Evolutionary conservation across 2,329 filamentous ascomycete genomes (phyloP), one percentile per base, ranked within the genome.

Genomic region (Pseudocercospora crystallina): DNA sequence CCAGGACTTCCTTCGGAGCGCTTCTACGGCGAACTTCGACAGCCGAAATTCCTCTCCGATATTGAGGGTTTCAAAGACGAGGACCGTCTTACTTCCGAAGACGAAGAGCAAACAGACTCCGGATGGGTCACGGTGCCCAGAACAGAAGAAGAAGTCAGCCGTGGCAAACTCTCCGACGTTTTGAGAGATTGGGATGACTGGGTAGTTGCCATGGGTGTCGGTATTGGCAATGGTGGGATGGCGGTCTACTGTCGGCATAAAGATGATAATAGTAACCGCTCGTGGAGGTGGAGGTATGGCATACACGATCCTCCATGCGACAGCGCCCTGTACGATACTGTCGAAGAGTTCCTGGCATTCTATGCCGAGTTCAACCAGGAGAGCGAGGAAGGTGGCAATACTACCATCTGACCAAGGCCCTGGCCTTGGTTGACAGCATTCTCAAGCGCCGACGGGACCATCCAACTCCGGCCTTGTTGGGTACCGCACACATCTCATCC

Each of bases 281-380:
- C 2, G 39, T 43, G 26, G 41, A 46, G 43, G 33, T 46, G 43
- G 43, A 46, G 13, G 34, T 46, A 46, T 15, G 43, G 34, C 29
- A 12, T 46, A 31, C 30, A 8, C 9, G 17, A 31, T 30, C 43
- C 33, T 46, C 33, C 20, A 32, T 38, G 14, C 35, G 33, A 46
- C 5, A 29, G 4, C 13, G 43, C 9, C 13, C 11, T 46, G 33
- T 46, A 46, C 35, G 43, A 46, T 29, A 46, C 32, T 37, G 34
- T 46, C 26, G 43, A 46, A 20, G 43, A 46, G 12, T 46, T 38
- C 15, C 11, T 46, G 3, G 17, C 26, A 26, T 38, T 46, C 35
- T 46, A 46, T 46, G 43, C 43, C 13, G 34, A 39, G 3, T 38
- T 46, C 26, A 46, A 46, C 13, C 29, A 46, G 43, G 15, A 46